Evolutionary conservation across 805 yeast species (phyloP), one percentile per base, ranked within the genome.

Genomic region (Danielia oregonensis): DNA sequence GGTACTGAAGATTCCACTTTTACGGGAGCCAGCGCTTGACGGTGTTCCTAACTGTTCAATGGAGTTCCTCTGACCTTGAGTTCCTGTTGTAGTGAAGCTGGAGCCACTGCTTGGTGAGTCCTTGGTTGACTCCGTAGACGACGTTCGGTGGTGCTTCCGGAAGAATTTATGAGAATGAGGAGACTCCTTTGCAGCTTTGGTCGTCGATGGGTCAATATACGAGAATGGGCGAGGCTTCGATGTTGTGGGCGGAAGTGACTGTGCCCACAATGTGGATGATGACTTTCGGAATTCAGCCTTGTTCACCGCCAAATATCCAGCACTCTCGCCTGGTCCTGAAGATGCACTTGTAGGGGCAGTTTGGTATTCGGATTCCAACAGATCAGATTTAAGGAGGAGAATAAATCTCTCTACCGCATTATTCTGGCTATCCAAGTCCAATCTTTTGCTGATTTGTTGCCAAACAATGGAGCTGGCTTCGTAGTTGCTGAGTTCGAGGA

Each of bases 401-500:
- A 78, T 37, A 77, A 78, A 61, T 71, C 89, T 42, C 75, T 70
- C 40, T 67, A 71, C 40, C 70, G 84, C 4, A 76, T 52, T 73
- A 1, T 74, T 68, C 23, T 65, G 70, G 35, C 73, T 72, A 14
- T 71, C 65, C 0, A 69, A 56, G 1, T 43, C 51, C 22, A 68
- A 41, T 26, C 50, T 51, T 46, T 50, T 46, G 44, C 65, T 42
- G 42, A 65, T 51, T 48, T 68, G 67, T 55, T 65, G 62, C 65
- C 86, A 72, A 18, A 76, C 59, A 22, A 54, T 44, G 4, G 69
- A 62, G 22, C 57, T 52, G 6, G 46, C 71, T 28, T 80, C 86
- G 53, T 82, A 83, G 27, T 80, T 85, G 31, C 78, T 72, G 45
- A 88, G 62, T 32, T 74, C 78, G 16, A 87, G 56, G 48, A 88